Conservation (phyloP, 1,284 basidiomycete genomes). For the Malassezia yamatoensis region DNA sequence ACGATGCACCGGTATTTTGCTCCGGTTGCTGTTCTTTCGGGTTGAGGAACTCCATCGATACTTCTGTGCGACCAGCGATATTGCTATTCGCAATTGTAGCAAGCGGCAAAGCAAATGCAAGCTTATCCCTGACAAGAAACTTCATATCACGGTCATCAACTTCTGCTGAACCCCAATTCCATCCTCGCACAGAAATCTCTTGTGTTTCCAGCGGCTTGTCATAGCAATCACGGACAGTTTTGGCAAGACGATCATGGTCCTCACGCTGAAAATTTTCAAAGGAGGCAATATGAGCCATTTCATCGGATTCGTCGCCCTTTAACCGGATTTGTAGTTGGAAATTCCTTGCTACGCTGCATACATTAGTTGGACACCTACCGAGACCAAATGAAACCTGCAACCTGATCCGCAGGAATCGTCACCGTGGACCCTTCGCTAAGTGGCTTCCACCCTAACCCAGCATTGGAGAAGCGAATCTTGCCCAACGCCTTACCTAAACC, state of each 20-base stretch:
- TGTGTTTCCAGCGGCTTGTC: constrained; percentile 70
- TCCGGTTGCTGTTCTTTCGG: constrained; percentile 46
- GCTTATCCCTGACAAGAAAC: constrained; percentile 82
- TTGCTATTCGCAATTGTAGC: constrained; percentile 86
- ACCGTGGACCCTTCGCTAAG: constrained; percentile 24
- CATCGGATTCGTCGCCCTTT: constrained; percentile 55
- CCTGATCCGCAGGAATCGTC: constrained; percentile 37
- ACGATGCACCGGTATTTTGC: constrained; percentile 42
- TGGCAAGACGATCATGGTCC: constrained; percentile 51
- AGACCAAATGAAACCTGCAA: constrained; percentile 34
- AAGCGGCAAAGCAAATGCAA: constrained; percentile 83
- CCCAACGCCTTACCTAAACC: constrained; percentile 64
- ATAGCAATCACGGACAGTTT: constrained; percentile 57
- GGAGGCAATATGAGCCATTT: constrained; percentile 55
- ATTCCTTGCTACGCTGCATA: constrained; percentile 66
- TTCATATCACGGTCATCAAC: constrained; percentile 65
- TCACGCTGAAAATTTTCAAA: constrained; percentile 91
- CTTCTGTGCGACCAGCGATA: constrained; percentile 91
- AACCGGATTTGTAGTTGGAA: constrained; percentile 78
- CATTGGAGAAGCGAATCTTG: constrained; percentile 51
- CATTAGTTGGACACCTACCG: constrained; percentile 22
- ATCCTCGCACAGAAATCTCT: constrained; percentile 83
- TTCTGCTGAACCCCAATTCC: constrained; percentile 81
- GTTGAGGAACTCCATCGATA: constrained; percentile 82
- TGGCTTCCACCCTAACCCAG: constrained; percentile 44